Percentiles rank a stretch among this genome's conserved stretches.
These are phyloP conservation scores for Dothidotthia symphoricarpi DNA, from an alignment of 2,329 filamentous ascomycete species.

Conservation along the genomic window DNA sequence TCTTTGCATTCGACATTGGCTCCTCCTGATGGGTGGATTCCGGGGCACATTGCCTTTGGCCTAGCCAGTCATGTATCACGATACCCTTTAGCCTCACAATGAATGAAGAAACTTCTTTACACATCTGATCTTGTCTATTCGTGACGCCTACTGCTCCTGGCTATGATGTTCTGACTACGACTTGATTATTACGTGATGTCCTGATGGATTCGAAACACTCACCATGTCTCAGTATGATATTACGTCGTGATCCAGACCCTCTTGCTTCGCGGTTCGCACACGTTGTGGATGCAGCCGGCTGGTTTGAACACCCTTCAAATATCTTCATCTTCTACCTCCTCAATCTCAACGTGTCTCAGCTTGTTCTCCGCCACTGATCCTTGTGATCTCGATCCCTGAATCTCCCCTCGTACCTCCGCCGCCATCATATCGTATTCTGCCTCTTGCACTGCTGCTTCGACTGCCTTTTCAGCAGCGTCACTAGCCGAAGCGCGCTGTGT, in stretches of 20 bases:
- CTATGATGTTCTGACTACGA: no score
- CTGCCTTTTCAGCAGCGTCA: slow-evolving; percentile 28
- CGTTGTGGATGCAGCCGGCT: no score
- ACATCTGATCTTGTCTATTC: background rate
- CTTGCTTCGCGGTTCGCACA: no score
- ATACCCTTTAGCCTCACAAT: slow-evolving; percentile 21
- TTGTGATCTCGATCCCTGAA: slow-evolving; percentile 30
- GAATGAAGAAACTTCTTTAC: background rate
- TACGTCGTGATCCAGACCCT: no score
- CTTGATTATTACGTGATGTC: no score
- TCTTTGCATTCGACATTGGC: slow-evolving; percentile 6
- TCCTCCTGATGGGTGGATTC: slow-evolving; percentile 2
- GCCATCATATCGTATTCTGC: slow-evolving; percentile 43
- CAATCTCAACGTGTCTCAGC: slow-evolving; percentile 44
- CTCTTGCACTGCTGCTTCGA: slow-evolving; percentile 38
- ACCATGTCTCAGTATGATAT: no score
- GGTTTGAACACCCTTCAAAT: slow-evolving; percentile 19
- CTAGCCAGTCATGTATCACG: slow-evolving; percentile 13
- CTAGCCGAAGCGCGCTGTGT: slow-evolving; percentile 19
- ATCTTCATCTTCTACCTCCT: slow-evolving; percentile 50
- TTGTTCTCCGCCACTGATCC: slow-evolving; percentile 37
- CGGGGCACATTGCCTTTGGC: background rate
- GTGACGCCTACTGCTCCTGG: no score
- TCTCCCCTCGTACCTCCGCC: slow-evolving; percentile 37
- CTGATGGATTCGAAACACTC: no score